A percentile compares a stretch with the other conserved stretches of the same genome.
Conservation (phyloP, 495 filamentous ascomycete species). For the Daldinia decipiens region DNA sequence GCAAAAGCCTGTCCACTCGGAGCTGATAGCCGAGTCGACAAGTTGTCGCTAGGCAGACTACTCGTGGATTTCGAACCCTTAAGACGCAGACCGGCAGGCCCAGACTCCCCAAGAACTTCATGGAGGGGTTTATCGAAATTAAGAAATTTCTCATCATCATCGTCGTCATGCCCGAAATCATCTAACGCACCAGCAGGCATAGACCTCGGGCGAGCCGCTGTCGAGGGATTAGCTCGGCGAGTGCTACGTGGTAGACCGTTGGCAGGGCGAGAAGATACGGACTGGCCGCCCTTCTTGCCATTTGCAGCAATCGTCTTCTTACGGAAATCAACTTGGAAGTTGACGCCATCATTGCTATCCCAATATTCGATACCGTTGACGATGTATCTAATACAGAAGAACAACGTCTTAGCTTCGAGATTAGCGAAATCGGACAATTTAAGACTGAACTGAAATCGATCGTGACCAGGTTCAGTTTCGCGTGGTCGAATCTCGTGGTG, state of each 20-base stretch:
- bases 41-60: constrained; percentile 60
- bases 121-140: constrained; percentile 66
- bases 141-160: constrained; percentile 63
- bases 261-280: constrained; percentile 63
- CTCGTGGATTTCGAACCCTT: constrained; percentile 62
- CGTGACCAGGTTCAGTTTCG: constrained; percentile 73
- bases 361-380: constrained; percentile 89
- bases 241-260: constrained; percentile 80
- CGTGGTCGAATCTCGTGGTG: constrained; percentile 78
- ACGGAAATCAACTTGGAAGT: constrained; percentile 92
- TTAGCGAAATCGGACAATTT: constrained; percentile 91
- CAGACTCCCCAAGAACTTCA: constrained; percentile 64
- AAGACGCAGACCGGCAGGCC: constrained; percentile 56
- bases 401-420: constrained; percentile 87
- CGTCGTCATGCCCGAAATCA: constrained; percentile 71
- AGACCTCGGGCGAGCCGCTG: constrained; percentile 65
- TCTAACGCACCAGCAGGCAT: constrained; percentile 70
- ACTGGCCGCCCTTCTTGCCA: constrained; percentile 62
- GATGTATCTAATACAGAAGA: constrained; percentile 89
- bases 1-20: constrained; percentile 81
- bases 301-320: constrained; percentile 73
- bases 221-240: constrained; percentile 61
- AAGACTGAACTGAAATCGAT: constrained; percentile 93
- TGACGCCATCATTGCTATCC: constrained; percentile 89
- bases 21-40: constrained; percentile 60